Conservation (phyloP, 768 basidiomycete genomes). For the Lactifluus pinguis region DNA sequence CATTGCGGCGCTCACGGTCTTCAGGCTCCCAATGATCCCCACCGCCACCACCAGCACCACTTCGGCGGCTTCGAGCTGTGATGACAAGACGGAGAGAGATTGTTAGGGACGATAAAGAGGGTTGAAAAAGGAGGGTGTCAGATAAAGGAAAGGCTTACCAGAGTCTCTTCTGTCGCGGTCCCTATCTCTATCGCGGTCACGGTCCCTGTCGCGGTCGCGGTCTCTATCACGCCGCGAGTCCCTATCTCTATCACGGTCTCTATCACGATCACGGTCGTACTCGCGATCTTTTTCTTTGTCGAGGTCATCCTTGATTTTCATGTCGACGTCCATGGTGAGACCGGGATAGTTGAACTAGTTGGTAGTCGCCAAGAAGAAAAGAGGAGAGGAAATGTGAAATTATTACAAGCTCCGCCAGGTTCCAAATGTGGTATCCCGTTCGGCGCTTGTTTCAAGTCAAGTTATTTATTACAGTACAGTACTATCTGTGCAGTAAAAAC, state of each 20-base stretch:
- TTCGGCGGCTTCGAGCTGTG: conserved; percentile 37
- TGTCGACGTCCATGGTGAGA: conserved; percentile 63
- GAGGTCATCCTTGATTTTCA: conserved; percentile 67
- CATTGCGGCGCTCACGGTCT: conserved; percentile 48
- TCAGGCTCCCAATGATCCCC: conserved; percentile 83
- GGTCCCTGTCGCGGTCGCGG: conserved; percentile 32
- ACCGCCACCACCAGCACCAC: conserved; percentile 24
- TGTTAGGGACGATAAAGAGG: conserved; percentile 1
- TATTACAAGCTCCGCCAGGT: not conserved
- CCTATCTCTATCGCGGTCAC: conserved; percentile 36
- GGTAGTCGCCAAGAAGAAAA: not conserved
- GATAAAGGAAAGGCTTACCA: conserved; percentile 30
- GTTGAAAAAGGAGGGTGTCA: conserved; percentile 1
- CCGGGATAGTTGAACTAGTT: not conserved
- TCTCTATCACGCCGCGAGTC: conserved; percentile 42
- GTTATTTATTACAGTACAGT: not conserved
- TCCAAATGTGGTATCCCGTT: not conserved
- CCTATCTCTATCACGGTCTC: conserved; percentile 39
- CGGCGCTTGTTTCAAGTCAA: not conserved
- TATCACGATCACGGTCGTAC: conserved; percentile 34
- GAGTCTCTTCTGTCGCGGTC: conserved; percentile 48
- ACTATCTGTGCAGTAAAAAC: not conserved
- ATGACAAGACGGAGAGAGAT: conserved; percentile 21
- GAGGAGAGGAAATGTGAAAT: not conserved
- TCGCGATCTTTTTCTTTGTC: conserved; percentile 52